phyloP scores from a whole-genome alignment of 108 stramenopile genomes.

The Hondaea fermentalgiana region DNA sequence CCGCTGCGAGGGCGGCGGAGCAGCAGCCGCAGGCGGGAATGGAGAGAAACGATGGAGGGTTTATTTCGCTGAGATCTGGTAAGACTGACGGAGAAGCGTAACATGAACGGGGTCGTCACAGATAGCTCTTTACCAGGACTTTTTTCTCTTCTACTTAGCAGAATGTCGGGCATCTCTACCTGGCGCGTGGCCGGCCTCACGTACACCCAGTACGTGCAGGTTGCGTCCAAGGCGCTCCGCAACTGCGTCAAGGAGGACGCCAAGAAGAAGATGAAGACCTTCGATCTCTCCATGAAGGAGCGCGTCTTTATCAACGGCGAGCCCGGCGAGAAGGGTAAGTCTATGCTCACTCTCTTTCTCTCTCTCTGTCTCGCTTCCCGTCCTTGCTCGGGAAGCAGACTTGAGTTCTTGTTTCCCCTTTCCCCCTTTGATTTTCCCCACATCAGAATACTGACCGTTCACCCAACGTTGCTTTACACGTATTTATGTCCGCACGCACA shows the following conservation, averaged over 20 bases:
- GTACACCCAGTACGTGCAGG: neutral
- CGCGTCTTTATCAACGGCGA: neutral
- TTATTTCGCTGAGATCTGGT: too few relatives aligned
- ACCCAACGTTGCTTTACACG: neutral
- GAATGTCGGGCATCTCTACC: neutral
- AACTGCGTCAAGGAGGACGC: neutral
- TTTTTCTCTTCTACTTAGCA: neutral
- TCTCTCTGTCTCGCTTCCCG: neutral
- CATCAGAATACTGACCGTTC: neutral
- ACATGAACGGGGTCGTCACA: too few relatives aligned
- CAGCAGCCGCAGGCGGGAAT: too few relatives aligned
- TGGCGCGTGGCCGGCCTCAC: constrained; percentile 14
- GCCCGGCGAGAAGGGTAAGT: constrained; percentile 1
- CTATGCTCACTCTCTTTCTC: neutral
- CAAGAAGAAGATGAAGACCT: neutral
- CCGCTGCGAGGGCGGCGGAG: too few relatives aligned
- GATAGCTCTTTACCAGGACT: too few relatives aligned
- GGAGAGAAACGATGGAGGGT: too few relatives aligned
- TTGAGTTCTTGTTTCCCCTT: neutral
- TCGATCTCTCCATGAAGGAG: constrained; percentile 3
- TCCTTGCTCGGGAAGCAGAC: neutral
- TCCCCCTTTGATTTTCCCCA: neutral
- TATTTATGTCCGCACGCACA: neutral
- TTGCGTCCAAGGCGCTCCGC: neutral
- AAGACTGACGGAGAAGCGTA: too few relatives aligned